Conservation (phyloP, 2,329 filamentous ascomycete species). For the Stachybotrys elegans region DNA sequence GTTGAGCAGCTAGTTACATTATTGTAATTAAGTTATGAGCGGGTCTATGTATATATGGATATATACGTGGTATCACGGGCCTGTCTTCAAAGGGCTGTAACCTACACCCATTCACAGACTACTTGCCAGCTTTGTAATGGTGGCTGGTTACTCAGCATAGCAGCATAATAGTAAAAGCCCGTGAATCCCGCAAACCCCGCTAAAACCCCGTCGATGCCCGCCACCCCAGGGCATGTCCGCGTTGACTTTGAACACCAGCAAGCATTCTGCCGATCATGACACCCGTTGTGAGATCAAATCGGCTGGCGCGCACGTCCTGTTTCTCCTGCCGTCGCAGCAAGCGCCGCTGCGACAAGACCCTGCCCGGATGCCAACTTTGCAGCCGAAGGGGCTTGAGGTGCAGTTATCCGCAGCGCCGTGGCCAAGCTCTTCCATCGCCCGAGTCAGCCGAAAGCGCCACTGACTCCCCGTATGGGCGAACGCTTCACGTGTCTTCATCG, state of each 20-base stretch:
- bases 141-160: too few species aligned
- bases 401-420: conserved; percentile 1
- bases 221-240: too few species aligned
- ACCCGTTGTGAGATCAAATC: not conserved
- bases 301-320: conserved; percentile 3
- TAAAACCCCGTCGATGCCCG: too few species aligned
- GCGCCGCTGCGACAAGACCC: conserved; percentile 6
- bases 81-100: too few species aligned
- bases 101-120: too few species aligned
- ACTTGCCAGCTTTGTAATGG: too few species aligned
- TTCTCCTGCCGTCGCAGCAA: conserved; percentile 6
- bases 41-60: too few species aligned
- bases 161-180: too few species aligned
- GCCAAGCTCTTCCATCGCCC: not conserved
- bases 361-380: conserved; percentile 6
- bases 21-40: too few species aligned
- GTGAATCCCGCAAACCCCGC: too few species aligned
- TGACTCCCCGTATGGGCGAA: not conserved
- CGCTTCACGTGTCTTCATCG: not conserved
- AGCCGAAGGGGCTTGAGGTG: conserved; percentile 5
- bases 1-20: too few species aligned
- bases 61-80: too few species aligned
- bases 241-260: not conserved
- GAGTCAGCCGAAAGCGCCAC: not conserved
- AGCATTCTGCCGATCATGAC: not conserved